A percentile compares a stretch with the other conserved stretches of the same genome.
Evolutionary conservation across 495 filamentous ascomycete genomes (phyloP).

Genomic region (Tetracladium marchalianum): DNA sequence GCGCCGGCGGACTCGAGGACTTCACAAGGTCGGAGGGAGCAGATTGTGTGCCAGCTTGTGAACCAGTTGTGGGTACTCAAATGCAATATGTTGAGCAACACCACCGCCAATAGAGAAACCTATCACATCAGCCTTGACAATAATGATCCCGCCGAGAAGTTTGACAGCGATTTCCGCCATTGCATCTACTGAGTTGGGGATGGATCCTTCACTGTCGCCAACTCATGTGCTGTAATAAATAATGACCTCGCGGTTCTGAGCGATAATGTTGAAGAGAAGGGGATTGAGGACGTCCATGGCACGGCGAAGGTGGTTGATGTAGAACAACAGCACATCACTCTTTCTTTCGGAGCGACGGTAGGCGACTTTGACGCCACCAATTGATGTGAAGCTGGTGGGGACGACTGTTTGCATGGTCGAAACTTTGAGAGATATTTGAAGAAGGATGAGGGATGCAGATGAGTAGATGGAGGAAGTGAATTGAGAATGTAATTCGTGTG

Average conservation of each 20-base stretch:
- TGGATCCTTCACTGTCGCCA: neutral
- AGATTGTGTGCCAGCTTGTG: slow-evolving; percentile 13
- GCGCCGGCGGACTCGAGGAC: neutral
- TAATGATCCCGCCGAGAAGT: slow-evolving; percentile 18
- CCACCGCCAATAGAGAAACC: slow-evolving; percentile 22
- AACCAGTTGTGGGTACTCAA: slow-evolving; percentile 10
- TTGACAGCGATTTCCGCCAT: neutral
- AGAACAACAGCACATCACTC: neutral
- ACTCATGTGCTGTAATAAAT: neutral
- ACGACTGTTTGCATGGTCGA: neutral
- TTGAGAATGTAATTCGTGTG: too few species aligned
- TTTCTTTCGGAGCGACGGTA: neutral
- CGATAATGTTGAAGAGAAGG: neutral
- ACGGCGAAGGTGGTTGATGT: neutral
- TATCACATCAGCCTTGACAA: slow-evolving; percentile 41
- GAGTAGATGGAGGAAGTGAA: too few species aligned
- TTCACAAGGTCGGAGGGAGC: neutral
- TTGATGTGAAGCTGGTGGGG: neutral
- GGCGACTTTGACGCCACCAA: neutral
- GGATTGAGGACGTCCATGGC: neutral
- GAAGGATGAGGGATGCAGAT: too few species aligned
- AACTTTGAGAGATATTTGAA: neutral
- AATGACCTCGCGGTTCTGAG: neutral
- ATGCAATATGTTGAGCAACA: slow-evolving; percentile 17
- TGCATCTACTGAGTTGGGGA: neutral